Conservation (phyloP, 169 alveolate genomes). For the Eimeria sp. region DNA sequence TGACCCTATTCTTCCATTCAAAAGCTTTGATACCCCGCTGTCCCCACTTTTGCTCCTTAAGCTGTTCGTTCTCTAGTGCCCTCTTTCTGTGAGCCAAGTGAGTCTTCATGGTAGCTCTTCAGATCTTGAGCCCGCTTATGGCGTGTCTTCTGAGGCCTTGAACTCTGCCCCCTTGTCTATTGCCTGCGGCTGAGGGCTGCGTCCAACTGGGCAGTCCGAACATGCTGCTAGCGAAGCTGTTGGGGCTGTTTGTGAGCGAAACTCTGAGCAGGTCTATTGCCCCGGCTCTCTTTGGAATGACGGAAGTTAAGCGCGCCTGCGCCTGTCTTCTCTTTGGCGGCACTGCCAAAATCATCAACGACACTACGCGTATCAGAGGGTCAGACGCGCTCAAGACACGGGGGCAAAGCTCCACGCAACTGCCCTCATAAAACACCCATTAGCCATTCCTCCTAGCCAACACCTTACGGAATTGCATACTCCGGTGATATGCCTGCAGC, state of each 20-base stretch:
- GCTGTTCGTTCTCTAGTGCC: neutral
- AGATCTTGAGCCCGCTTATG: neutral
- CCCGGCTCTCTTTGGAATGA: constrained; percentile 98
- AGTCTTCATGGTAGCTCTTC: neutral
- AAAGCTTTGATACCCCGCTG: neutral
- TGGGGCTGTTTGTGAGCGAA: neutral
- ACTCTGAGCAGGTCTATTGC: constrained; percentile 94
- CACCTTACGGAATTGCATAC: neutral
- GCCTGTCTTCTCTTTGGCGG: constrained; percentile 99
- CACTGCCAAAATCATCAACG: constrained; percentile 97
- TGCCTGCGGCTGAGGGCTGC: neutral
- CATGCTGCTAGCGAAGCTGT: neutral
- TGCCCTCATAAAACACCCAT: neutral
- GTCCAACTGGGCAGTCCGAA: neutral
- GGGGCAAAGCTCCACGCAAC: neutral
- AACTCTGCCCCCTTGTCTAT: neutral
- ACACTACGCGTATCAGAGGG: constrained; percentile 98
- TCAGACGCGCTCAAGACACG: constrained; percentile 81
- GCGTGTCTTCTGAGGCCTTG: neutral
- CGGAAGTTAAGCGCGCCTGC: constrained; percentile 98
- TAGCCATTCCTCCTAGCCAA: neutral
- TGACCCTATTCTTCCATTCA: neutral
- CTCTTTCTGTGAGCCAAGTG: neutral
- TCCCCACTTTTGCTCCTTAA: neutral
- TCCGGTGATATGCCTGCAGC: neutral